phyloP scores from a whole-genome alignment of 352 stramenopile species.

The Globisporangium mamillatum region DNA sequence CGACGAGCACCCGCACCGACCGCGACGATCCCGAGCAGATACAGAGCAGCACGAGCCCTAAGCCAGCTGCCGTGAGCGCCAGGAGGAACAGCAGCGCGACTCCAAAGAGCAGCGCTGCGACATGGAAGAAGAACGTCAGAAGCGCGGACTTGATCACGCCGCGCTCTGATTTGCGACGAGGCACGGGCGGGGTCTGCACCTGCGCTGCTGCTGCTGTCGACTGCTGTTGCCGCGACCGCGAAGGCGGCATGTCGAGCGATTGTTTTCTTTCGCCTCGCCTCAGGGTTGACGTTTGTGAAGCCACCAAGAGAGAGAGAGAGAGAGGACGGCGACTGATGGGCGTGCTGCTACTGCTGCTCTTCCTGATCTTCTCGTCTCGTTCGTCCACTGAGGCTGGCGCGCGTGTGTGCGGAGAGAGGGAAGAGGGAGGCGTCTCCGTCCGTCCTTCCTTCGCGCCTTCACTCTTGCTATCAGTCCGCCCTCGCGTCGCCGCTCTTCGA shows the following conservation, averaged over 20 bases:
- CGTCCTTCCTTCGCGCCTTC: not conserved
- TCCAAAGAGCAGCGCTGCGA: constrained; percentile 42
- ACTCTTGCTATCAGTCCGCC: not conserved
- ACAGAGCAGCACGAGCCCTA: constrained; percentile 49
- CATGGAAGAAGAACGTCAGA: constrained; percentile 53
- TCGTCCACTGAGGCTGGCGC: not conserved
- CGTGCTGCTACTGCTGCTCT: not conserved
- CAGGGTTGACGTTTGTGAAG: not conserved
- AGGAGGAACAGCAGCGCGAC: constrained; percentile 36
- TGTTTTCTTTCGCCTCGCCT: not conserved
- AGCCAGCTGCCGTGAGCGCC: constrained; percentile 28
- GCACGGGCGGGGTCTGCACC: not conserved
- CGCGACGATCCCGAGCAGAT: constrained; percentile 34
- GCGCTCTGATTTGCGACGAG: constrained; percentile 12
- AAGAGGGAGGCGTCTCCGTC: not conserved
- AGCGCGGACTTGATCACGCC: constrained; percentile 35
- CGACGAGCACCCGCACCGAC: constrained; percentile 39
- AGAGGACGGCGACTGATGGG: not conserved
- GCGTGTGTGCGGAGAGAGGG: not conserved
- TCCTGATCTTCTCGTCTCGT: not conserved
- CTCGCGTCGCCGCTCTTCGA: constrained; percentile 2
- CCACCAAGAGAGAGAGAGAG: not conserved
- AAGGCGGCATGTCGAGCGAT: not conserved
- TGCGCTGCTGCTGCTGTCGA: no score
- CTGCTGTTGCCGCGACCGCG: constrained; percentile 3